Evolutionary conservation across 1,284 basidiomycete genomes (phyloP), one percentile per base, ranked within the genome.

Genomic region (Malassezia brasiliensis): DNA sequence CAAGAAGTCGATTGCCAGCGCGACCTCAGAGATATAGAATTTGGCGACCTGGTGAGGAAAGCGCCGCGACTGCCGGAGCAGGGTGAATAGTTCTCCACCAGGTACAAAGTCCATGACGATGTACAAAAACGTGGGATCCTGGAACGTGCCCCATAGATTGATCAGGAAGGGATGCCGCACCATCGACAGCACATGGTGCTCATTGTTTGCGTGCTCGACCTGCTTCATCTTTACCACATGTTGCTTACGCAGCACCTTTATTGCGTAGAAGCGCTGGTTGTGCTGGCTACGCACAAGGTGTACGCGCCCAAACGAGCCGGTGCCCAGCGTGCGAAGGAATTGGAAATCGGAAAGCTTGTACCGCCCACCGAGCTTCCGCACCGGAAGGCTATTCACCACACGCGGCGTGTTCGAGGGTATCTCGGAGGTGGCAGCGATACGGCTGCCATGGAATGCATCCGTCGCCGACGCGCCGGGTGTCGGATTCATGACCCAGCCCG

Each of bases 31-130:
- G 0, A 90, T 89, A 68, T 96, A 99, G 77, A 99, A 99, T 76
- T 98, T 98, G 30, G 94, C 93, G 3, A 98, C 94, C 1, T 90
- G 90, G 67, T 96, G 91, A 0, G 94, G 93, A 78, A 99, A 99
- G 36, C 93, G 82, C 86, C 96, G 77, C 17, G 58, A 61, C 44
- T 72, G 69, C 11, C 71, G 52, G 10, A 74, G 58, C 11, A 73
- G 68, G n/a, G 69, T 71, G 75, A 98, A 99, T 7, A 99, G 79
- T 77, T 99, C 93, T 17, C 93, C 93, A 19, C 93, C 93, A 0
- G 90, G 89, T 4, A 98, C 93, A 74, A 96, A 99, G 77, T 98
- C 94, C 93, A 98, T 96, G 55, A 98, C 91, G 90, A 99, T 96
- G 79, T 94, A 99, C 12, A 98, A 79, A 74, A 96, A 96, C 42